Evolutionary conservation across 2,329 filamentous ascomycete genomes (phyloP).

Genomic region (Laburnicola sp.): DNA sequence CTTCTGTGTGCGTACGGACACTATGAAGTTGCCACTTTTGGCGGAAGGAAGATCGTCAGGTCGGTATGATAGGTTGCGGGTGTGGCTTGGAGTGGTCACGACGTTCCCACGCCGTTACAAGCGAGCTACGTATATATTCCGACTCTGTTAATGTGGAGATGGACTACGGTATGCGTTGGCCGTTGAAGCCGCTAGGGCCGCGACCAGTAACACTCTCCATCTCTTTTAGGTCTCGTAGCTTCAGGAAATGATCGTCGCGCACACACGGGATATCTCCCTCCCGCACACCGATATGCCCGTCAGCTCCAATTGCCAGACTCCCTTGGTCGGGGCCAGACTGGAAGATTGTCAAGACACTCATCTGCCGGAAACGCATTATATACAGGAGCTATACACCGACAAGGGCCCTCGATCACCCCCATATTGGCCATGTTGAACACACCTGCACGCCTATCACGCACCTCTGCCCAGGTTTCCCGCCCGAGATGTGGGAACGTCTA

Average conservation of each 20-base stretch:
- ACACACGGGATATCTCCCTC: constrained; percentile 1
- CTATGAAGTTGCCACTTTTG: background rate
- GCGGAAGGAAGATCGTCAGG: constrained; percentile 4
- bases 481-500: background rate
- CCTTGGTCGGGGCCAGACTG: background rate
- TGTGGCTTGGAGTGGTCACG: constrained; percentile 4
- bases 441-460: background rate
- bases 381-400: background rate
- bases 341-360: background rate
- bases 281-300: constrained; percentile 5
- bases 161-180: background rate
- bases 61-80: background rate
- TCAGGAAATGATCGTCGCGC: constrained; percentile 5
- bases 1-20: background rate
- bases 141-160: constrained; percentile 2
- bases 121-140: constrained; percentile 1
- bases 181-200: too few relatives aligned
- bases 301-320: background rate
- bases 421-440: background rate
- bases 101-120: background rate
- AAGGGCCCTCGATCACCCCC: background rate
- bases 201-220: too few relatives aligned
- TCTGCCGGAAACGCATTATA: constrained; percentile 2
- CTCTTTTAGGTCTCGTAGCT: constrained; percentile 1
- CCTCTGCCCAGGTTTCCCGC: background rate